Conservation (phyloP, 1,284 basidiomycete species). For the Tilletiopsis washingtonensis region DNA sequence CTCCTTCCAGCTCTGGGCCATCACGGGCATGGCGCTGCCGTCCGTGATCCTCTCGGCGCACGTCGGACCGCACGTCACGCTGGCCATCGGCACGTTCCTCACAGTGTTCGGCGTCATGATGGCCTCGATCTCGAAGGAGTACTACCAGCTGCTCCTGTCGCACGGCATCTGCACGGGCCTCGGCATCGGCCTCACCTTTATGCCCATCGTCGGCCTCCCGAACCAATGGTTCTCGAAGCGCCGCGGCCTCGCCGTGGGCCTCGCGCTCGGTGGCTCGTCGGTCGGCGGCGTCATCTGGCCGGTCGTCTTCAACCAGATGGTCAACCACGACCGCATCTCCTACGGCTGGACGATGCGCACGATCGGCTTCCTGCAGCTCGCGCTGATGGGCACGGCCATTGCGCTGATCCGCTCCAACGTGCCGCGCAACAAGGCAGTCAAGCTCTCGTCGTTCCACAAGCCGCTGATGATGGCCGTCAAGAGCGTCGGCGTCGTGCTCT, state of each 20-base stretch:
- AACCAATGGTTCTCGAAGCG: conserved; percentile 2
- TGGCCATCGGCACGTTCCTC: background rate
- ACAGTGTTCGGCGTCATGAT: conserved; percentile 1
- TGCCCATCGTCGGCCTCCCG: conserved; percentile 2
- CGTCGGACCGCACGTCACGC: too few relatives aligned
- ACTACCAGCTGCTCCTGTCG: conserved; percentile 2
- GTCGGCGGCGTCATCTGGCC: conserved; percentile 31
- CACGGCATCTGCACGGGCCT: conserved; percentile 5
- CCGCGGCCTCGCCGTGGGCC: conserved; percentile 4
- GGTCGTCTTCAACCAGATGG: conserved; percentile 17
- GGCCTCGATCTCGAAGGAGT: conserved; percentile 3
- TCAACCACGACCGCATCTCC: conserved; percentile 14
- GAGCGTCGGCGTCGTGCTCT: conserved; percentile 17
- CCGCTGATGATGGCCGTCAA: conserved; percentile 19
- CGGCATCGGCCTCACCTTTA: conserved; percentile 1
- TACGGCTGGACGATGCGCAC: conserved; percentile 24
- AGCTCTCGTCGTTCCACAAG: conserved; percentile 12
- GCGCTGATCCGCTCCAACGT: conserved; percentile 3
- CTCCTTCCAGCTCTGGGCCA: conserved; percentile 1
- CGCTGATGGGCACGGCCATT: conserved; percentile 14
- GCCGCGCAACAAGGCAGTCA: background rate
- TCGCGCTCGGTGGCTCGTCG: conserved; percentile 21
- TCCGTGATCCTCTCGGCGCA: background rate
- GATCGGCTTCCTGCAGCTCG: conserved; percentile 15
- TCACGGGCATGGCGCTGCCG: background rate